phyloP scores from a whole-genome alignment of 331 rosid species.

The Malus hybrid region DNA sequence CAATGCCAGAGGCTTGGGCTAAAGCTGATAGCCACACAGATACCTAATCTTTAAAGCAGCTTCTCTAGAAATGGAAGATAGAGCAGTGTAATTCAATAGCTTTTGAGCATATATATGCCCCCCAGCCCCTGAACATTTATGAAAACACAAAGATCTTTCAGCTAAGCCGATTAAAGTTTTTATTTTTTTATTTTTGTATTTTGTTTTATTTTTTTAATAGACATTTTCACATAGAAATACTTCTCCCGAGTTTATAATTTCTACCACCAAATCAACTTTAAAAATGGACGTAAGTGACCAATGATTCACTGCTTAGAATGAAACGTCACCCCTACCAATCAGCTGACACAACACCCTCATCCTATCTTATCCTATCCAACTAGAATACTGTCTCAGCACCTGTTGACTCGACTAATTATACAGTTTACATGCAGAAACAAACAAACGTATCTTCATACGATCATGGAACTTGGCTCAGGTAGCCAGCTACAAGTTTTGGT shows the following conservation, averaged over 20 bases:
- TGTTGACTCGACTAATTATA: background rate
- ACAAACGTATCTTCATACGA: background rate
- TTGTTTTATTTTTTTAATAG: background rate
- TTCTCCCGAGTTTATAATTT: background rate
- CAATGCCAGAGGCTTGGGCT: background rate
- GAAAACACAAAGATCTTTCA: background rate
- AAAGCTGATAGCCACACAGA: background rate
- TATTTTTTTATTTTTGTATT: no score
- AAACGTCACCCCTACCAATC: background rate
- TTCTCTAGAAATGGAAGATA: background rate
- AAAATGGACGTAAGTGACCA: background rate
- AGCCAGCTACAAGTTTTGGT: slow-evolving; percentile 50
- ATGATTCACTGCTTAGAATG: background rate
- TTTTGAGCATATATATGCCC: background rate
- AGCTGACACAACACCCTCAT: background rate
- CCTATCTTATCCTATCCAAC: background rate
- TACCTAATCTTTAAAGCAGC: background rate
- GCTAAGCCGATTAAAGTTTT: background rate
- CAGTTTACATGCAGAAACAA: background rate
- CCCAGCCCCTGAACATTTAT: no score
- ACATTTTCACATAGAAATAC: background rate
- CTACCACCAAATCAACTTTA: background rate
- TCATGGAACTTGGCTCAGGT: background rate
- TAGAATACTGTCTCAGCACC: background rate
- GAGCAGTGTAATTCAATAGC: background rate